phyloP scores from a whole-genome alignment of 441 rosid species.

The Erodium chrysanthum region DNA sequence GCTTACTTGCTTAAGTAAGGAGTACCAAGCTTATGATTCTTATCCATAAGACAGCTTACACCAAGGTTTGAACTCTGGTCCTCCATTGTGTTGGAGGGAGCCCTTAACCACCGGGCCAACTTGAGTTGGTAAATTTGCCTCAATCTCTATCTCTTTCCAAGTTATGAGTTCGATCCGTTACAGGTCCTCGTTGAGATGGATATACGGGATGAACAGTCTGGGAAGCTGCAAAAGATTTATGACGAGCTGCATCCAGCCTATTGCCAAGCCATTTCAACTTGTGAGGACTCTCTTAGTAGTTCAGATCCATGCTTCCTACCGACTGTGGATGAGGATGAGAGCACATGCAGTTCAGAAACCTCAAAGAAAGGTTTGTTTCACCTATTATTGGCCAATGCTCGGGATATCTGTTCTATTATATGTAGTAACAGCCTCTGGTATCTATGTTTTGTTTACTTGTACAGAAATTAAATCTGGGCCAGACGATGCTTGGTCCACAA shows the following conservation, averaged over 20 bases:
- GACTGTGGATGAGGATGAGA: background rate
- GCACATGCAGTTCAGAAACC: constrained; percentile 22
- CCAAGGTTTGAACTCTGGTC: too few species aligned
- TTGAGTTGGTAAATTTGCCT: background rate
- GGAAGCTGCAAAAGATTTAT: constrained; percentile 46
- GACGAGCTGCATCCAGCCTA: constrained; percentile 45
- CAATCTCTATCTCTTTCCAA: constrained; percentile 6
- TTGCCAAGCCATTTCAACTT: constrained; percentile 38
- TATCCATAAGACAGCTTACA: too few species aligned
- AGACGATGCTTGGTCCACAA: constrained; percentile 25
- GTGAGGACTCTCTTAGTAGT: constrained; percentile 20
- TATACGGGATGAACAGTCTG: constrained; percentile 51
- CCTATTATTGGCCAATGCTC: background rate
- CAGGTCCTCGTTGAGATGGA: constrained; percentile 79
- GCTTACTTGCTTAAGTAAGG: too few species aligned
- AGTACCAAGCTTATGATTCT: too few species aligned
- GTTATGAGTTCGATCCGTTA: constrained; percentile 19
- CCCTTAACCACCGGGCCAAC: too few species aligned
- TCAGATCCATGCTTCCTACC: constrained; percentile 11
- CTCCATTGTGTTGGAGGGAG: too few species aligned
- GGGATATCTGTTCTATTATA: background rate
- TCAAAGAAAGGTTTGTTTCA: constrained; percentile 35
- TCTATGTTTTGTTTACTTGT: constrained; percentile 13
- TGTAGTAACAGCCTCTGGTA: constrained; percentile 13
- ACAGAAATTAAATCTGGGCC: constrained; percentile 35